Base-by-base conservation (phyloP, 1,284 basidiomycete genomes). In the Microbotryum lychnidis-dioicae region DNA sequence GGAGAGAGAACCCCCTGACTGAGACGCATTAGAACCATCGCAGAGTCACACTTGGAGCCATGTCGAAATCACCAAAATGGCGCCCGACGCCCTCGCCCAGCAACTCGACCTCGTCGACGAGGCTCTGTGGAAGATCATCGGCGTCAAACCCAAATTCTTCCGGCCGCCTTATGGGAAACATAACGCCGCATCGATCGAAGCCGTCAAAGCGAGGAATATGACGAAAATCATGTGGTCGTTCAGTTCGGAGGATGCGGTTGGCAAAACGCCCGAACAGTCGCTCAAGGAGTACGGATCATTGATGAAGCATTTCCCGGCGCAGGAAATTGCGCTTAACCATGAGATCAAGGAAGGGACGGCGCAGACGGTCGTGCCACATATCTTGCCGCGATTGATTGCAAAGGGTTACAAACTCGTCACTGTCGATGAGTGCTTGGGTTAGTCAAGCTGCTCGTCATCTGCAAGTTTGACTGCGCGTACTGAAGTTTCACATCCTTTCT, bases 51-150 rank as follows among this genome's bases (percentile, higher is more conserved):
- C 42, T 9, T 49, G 29, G 45, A 23, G 45, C 9, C 46, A 73
- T 58, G 51, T 61, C 44, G 72, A 73, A 62, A 66, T 73, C 53
- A 58, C 69, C n/a, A 62, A 54, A n/a, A 52, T 70, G 29, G 61
- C 62, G 14, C 47, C 64, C 10, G 50, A 61, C 27, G 52, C 73
- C 50, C 63, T 71, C 25, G 64, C 65, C 60, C 23, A 60, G 4
- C 67, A 71, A 56, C 57, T 73, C n/a, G 64, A 69, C 44, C 60
- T 56, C 29, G 56, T 66, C 57, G 64, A 67, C 47, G 57, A 68
- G 23, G 71, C 72, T 0, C 50, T 73, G 9, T 56, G 60, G 50
- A 73, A 72, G 68, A 74, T 74, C 56, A 51, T 74, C 27, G 73
- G 73, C n/a, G 51, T 71, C 53, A 68, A 70, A 47, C 73, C 73